Conservation (phyloP, 2,329 filamentous ascomycete genomes). For the Paecilomyces sp. region DNA sequence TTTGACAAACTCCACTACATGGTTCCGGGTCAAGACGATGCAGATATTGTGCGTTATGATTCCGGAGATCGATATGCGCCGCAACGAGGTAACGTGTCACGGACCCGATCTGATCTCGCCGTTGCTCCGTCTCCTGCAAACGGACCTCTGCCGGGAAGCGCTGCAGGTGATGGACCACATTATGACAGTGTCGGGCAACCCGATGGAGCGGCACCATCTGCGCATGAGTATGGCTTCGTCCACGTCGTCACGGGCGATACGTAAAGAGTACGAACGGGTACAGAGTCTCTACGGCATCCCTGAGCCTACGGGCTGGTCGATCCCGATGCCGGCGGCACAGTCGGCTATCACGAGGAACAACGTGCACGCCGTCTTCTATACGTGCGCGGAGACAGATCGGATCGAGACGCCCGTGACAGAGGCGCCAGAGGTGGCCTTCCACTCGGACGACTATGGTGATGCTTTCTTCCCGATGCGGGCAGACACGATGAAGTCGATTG, state of each 20-base stretch:
- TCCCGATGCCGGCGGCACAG: slow-evolving; percentile 85
- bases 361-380: slow-evolving; percentile 94
- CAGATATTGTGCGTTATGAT: slow-evolving; percentile 78
- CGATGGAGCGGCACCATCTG: slow-evolving; percentile 88
- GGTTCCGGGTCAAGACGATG: slow-evolving; percentile 93
- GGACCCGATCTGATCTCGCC: slow-evolving; percentile 94
- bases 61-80: slow-evolving; percentile 86
- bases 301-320: slow-evolving; percentile 91
- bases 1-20: slow-evolving; percentile 77
- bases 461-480: slow-evolving; percentile 73
- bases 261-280: slow-evolving; percentile 90
- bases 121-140: slow-evolving; percentile 78
- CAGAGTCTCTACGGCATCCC: slow-evolving; percentile 95
- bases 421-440: slow-evolving; percentile 87
- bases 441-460: slow-evolving; percentile 76
- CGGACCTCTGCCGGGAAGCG: slow-evolving; percentile 87
- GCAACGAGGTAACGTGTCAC: slow-evolving; percentile 80
- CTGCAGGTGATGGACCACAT: slow-evolving; percentile 89
- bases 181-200: slow-evolving; percentile 85
- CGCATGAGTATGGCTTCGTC: slow-evolving; percentile 93
- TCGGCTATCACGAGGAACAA: slow-evolving; percentile 81
- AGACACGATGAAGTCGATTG: slow-evolving; percentile 89
- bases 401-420: slow-evolving; percentile 55
- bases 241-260: slow-evolving; percentile 72
- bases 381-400: slow-evolving; percentile 63